These are phyloP conservation scores for Botrytis galanthina DNA, from an alignment of 2,329 filamentous ascomycete genomes.

Conservation along the genomic window DNA sequence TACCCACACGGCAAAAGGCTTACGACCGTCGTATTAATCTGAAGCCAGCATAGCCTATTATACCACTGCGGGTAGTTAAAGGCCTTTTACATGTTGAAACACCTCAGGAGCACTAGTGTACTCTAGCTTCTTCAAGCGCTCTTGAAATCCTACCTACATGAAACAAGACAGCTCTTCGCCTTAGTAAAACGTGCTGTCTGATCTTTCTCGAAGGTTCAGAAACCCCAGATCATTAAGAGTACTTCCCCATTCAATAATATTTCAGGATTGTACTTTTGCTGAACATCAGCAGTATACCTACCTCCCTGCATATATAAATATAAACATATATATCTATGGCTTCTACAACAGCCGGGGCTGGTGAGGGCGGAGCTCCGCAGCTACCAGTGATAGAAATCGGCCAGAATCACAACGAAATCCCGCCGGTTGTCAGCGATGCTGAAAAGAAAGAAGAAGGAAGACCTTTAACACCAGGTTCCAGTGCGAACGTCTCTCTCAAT, in stretches of 20 bases:
- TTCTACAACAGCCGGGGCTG: background rate
- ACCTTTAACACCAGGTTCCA: constrained; percentile 4
- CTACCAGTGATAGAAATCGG: background rate
- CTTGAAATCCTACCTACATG: background rate
- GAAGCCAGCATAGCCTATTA: background rate
- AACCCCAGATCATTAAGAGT: constrained; percentile 15
- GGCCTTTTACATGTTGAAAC: constrained; percentile 15
- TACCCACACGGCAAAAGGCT: background rate
- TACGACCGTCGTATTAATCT: background rate
- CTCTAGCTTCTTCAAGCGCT: constrained; percentile 7
- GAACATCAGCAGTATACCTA: constrained; percentile 3
- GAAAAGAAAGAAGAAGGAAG: constrained; percentile 10
- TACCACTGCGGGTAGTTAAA: background rate
- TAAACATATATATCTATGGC: constrained; percentile 9
- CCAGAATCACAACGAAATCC: background rate
- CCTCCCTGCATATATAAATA: background rate
- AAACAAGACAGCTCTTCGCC: constrained; percentile 13
- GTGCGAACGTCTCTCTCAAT: background rate
- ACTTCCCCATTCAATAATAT: constrained; percentile 17
- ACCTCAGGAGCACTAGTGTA: background rate
- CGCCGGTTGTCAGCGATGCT: background rate
- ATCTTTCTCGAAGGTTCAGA: constrained; percentile 1
- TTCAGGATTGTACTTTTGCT: background rate
- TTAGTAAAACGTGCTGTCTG: background rate
- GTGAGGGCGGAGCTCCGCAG: background rate